Percentiles rank a stretch among this genome's conserved stretches.
These are phyloP conservation scores for Leishmania guyanensis DNA, from an alignment of 208 protist species.

Conservation along the genomic window DNA sequence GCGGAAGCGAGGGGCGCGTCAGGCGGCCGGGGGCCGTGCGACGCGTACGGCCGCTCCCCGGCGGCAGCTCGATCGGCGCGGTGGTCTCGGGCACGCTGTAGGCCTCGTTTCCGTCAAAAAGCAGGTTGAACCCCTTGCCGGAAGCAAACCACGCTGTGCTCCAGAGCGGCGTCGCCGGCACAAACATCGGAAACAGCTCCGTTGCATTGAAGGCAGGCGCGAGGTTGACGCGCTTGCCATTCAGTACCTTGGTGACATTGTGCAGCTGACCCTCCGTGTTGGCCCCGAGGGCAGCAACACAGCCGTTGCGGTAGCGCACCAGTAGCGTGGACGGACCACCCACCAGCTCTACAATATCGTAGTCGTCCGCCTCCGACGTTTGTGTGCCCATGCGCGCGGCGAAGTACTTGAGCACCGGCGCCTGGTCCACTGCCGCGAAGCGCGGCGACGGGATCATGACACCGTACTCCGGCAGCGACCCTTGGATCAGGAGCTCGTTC, in stretches of 20 bases:
- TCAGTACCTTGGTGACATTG: constrained; percentile 31
- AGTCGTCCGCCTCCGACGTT: constrained; percentile 25
- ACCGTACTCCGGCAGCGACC: constrained; percentile 64
- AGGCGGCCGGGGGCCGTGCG: constrained; percentile 7
- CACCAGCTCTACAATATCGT: constrained; percentile 41
- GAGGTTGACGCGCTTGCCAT: constrained; percentile 52
- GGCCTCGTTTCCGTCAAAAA: constrained; percentile 58
- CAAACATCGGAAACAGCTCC: constrained; percentile 46
- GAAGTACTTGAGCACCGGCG: constrained; percentile 22
- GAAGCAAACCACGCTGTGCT: constrained; percentile 33
- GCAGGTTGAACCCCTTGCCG: constrained; percentile 60
- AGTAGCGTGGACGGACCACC: constrained; percentile 57
- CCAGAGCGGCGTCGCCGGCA: constrained; percentile 20
- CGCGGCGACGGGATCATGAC: constrained; percentile 53
- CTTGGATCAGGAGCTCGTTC: constrained; percentile 73
- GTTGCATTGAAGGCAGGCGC: constrained; percentile 43
- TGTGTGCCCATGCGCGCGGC: constrained; percentile 2
- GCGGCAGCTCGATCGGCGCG: constrained; percentile 60
- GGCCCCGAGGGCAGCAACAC: constrained; percentile 57
- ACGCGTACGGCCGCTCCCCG: constrained; percentile 12
- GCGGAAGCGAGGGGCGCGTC: constrained; percentile 12
- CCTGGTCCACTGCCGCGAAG: constrained; percentile 52
- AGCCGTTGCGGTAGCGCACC: constrained; percentile 71
- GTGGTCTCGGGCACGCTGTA: constrained; percentile 37
- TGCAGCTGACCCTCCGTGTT: constrained; percentile 79